phyloP scores from a whole-genome alignment of 2,329 filamentous ascomycete species.

The Emmonsiellopsis sp. region DNA sequence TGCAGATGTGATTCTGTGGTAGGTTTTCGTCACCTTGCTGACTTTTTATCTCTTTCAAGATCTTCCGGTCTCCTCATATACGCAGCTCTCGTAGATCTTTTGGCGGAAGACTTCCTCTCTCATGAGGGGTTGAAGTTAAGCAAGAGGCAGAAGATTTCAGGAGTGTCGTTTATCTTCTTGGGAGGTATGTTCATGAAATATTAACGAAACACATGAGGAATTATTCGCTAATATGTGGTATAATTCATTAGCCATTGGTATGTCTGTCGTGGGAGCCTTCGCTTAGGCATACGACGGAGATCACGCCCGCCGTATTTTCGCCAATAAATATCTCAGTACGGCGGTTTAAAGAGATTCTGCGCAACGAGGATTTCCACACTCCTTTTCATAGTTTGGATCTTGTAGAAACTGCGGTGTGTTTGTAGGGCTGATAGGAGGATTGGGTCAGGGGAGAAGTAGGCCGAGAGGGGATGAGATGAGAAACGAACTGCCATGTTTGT shows the following conservation, averaged over 20 bases:
- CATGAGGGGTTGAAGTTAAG: conserved; percentile 46
- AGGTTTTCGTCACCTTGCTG: neutral
- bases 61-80: conserved; percentile 54
- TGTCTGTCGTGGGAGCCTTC: conserved; percentile 42
- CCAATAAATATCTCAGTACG: too few species aligned
- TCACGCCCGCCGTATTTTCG: too few species aligned
- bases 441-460: too few species aligned
- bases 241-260: conserved; percentile 31
- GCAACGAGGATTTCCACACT: too few species aligned
- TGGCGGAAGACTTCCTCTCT: conserved; percentile 58
- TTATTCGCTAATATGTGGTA: neutral
- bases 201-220: neutral
- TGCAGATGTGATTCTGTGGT: neutral
- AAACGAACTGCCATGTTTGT: too few species aligned
- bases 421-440: too few species aligned
- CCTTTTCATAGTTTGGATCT: too few species aligned
- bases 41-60: conserved; percentile 20
- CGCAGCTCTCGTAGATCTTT: conserved; percentile 53
- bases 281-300: conserved; percentile 24
- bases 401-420: too few species aligned
- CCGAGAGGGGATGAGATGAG: too few species aligned
- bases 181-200: conserved; percentile 36
- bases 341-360: too few species aligned
- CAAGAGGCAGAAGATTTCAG: conserved; percentile 45
- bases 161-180: conserved; percentile 44